Percentiles rank a stretch among this genome's conserved stretches.
Evolutionary conservation across 805 yeast genomes (phyloP).

Genomic region (Candida silvicultrix): DNA sequence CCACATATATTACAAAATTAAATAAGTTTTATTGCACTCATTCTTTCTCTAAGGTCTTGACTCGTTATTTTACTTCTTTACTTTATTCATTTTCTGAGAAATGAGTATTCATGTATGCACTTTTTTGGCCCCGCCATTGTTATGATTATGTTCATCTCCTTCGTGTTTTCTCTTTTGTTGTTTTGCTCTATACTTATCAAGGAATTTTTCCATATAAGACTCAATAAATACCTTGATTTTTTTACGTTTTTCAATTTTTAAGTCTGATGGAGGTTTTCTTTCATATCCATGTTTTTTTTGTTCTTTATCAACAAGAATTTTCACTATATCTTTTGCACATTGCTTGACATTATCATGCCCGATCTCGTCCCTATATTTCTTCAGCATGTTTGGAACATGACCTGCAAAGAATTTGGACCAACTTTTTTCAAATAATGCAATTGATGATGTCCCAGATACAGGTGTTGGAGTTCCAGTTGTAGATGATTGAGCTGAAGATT

Average conservation of each 20-base stretch:
- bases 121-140: not conserved
- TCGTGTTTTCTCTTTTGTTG: slow-evolving; percentile 9
- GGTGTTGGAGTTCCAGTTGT: not conserved
- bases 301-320: slow-evolving; percentile 64
- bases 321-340: slow-evolving; percentile 75
- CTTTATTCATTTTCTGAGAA: too few species aligned
- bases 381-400: slow-evolving; percentile 73
- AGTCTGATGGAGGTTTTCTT: slow-evolving; percentile 42
- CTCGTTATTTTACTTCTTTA: too few species aligned
- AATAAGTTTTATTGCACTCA: too few species aligned
- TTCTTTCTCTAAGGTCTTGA: too few species aligned
- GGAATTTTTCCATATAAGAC: slow-evolving; percentile 60
- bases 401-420: slow-evolving; percentile 53
- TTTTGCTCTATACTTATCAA: slow-evolving; percentile 38
- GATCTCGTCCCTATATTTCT: slow-evolving; percentile 56
- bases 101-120: too few species aligned
- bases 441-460: slow-evolving; percentile 2
- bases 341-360: slow-evolving; percentile 70
- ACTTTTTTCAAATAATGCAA: slow-evolving; percentile 17
- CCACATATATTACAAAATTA: not conserved
- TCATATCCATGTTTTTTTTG: slow-evolving; percentile 23
- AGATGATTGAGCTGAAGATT: not conserved
- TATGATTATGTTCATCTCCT: not conserved
- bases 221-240: slow-evolving; percentile 64
- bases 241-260: slow-evolving; percentile 56